phyloP scores from a whole-genome alignment of 73 alveolate genomes.

The Paramecium tetraurelia region DNA sequence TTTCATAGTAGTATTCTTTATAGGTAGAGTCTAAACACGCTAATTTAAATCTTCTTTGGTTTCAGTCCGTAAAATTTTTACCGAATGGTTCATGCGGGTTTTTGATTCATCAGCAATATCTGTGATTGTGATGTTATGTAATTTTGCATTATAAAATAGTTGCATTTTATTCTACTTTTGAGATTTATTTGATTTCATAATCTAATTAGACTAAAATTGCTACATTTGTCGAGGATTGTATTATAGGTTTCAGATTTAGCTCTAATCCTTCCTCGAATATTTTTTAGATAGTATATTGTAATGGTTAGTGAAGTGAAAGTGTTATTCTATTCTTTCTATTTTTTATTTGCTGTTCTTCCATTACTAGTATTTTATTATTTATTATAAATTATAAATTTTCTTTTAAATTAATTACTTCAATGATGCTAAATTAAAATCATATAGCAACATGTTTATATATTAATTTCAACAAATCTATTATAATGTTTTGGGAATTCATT shows the following conservation, averaged over 20 bases:
- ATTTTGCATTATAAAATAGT: constrained; percentile 16
- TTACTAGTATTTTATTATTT: neutral
- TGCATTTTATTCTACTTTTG: neutral
- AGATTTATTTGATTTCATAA: neutral
- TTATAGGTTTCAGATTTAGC: neutral
- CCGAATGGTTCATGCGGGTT: neutral
- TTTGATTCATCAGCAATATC: neutral
- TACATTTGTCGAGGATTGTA: neutral
- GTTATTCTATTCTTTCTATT: neutral
- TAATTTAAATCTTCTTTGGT: neutral
- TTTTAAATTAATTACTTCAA: neutral
- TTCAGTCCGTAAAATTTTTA: neutral
- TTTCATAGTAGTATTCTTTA: neutral
- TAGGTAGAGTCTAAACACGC: neutral
- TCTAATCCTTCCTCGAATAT: neutral
- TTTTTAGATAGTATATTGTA: neutral
- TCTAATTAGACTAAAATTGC: neutral
- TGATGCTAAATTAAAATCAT: neutral
- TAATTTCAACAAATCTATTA: neutral
- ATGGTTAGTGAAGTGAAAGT: neutral
- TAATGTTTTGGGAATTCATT: too few relatives aligned
- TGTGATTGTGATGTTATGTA: neutral
- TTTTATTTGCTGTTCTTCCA: neutral
- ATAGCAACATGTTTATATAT: neutral
- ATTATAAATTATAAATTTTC: neutral